These are phyloP conservation scores for Tylopilus plumbeoviolaceoides DNA, from an alignment of 768 basidiomycete species.

Conservation along the genomic window DNA sequence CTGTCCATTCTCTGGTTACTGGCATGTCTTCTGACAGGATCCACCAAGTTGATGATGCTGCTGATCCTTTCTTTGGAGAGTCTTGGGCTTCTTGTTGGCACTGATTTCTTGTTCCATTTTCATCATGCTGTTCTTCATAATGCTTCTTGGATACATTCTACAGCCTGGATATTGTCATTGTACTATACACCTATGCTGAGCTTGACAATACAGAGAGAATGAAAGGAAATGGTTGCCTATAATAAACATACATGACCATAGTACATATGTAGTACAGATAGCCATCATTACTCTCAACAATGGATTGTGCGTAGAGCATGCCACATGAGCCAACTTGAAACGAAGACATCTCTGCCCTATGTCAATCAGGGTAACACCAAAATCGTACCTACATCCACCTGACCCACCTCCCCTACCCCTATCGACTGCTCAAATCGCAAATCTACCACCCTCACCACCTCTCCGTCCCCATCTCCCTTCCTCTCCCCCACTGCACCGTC, in stretches of 20 bases:
- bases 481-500: constrained; percentile 24
- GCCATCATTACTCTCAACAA: no score
- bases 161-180: no score
- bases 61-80: constrained; percentile 6
- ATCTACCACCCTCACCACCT: constrained; percentile 52
- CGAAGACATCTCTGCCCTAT: no score
- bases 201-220: no score
- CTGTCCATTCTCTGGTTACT: neutral
- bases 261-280: no score
- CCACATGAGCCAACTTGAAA: no score
- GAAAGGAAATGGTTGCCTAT: no score
- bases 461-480: constrained; percentile 30
- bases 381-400: constrained; percentile 1
- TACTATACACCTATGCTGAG: no score
- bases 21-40: neutral
- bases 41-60: neutral
- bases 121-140: no score
- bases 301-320: no score
- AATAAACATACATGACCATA: no score
- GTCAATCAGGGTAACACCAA: constrained; percentile 17
- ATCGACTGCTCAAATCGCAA: constrained; percentile 38
- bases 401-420: constrained; percentile 4
- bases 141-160: no score
- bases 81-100: constrained; percentile 13
- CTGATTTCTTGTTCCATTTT: neutral